phyloP scores from a whole-genome alignment of 1,284 basidiomycete genomes.

The Heliocybe sulcata region DNA sequence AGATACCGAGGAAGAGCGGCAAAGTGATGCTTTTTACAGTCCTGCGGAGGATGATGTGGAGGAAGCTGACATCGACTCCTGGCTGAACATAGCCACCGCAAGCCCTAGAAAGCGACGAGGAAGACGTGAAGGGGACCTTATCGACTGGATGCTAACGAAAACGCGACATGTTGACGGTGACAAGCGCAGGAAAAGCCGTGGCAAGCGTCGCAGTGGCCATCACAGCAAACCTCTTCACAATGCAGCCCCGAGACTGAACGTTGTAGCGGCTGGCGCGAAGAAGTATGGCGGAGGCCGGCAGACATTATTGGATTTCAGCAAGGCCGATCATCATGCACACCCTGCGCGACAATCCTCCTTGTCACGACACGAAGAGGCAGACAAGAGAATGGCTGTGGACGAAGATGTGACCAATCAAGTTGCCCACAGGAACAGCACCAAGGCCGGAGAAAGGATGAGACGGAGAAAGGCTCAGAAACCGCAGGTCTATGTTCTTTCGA shows the following conservation, averaged over 20 bases:
- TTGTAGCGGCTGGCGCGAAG: conserved; percentile 28
- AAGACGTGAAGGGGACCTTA: conserved; percentile 34
- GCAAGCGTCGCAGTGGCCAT: conserved; percentile 9
- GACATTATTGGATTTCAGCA: conserved; percentile 24
- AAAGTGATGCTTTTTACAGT: conserved; percentile 15
- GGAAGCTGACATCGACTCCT: conserved; percentile 21
- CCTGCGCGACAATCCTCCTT: background rate
- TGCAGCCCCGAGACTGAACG: conserved; percentile 17
- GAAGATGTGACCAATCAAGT: background rate
- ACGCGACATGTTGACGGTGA: conserved; percentile 23
- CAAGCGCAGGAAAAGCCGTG: conserved; percentile 10
- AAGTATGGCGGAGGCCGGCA: conserved; percentile 27
- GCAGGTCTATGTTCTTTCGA: background rate
- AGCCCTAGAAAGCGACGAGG: conserved; percentile 12
- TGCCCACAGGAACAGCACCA: background rate
- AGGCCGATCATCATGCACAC: background rate
- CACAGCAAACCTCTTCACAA: conserved; percentile 8
- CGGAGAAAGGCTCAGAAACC: background rate
- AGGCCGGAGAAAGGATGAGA: conserved; percentile 1
- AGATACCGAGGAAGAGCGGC: background rate
- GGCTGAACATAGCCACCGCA: conserved; percentile 16
- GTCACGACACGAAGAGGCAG: background rate
- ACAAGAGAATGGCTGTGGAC: background rate
- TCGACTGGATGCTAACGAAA: conserved; percentile 52
- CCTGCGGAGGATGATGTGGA: conserved; percentile 21